Evolutionary conservation across 768 basidiomycete species (phyloP).

Genomic region (Gymnopilus dilepis): DNA sequence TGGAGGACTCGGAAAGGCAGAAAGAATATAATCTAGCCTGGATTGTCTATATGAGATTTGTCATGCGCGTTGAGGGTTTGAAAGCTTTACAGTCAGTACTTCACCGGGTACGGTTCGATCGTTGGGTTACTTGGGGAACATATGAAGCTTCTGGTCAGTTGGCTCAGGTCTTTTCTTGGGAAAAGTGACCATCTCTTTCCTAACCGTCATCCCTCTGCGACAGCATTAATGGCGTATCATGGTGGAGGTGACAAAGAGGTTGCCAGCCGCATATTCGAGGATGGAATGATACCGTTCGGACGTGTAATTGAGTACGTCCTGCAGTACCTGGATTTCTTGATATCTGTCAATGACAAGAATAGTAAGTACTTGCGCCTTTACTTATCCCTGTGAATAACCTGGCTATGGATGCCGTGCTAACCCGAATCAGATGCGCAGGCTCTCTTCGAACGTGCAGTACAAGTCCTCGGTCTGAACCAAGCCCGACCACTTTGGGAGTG

Average conservation of each 20-base stretch:
- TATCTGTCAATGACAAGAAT: slow-evolving; percentile 93
- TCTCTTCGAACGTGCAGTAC: slow-evolving; percentile 88
- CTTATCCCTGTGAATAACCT: not conserved
- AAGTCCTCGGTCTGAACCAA: slow-evolving; percentile 75
- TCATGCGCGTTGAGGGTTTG: slow-evolving; percentile 84
- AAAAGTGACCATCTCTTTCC: too few species aligned
- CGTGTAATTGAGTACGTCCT: slow-evolving; percentile 86
- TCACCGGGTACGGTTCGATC: slow-evolving; percentile 76
- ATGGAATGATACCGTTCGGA: slow-evolving; percentile 83
- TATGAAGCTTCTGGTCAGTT: slow-evolving; percentile 86
- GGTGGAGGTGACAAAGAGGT: slow-evolving; percentile 78
- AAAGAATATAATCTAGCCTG: slow-evolving; percentile 80
- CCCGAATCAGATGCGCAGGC: slow-evolving; percentile 99
- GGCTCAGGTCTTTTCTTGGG: slow-evolving; percentile 3
- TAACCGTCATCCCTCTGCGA: too few species aligned
- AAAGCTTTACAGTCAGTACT: slow-evolving; percentile 81
- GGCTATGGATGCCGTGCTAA: too few species aligned
- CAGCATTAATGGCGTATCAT: slow-evolving; percentile 96
- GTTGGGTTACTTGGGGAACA: slow-evolving; percentile 87
- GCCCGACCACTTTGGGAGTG: slow-evolving; percentile 93
- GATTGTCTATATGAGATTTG: slow-evolving; percentile 95
- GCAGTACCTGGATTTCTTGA: slow-evolving; percentile 90
- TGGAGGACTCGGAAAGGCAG: slow-evolving; percentile 57
- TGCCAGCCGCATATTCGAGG: slow-evolving; percentile 92
- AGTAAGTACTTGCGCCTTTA: slow-evolving; percentile 58